Evolutionary conservation across 345 rosid species (phyloP).

Genomic region (Murraya koenigii): DNA sequence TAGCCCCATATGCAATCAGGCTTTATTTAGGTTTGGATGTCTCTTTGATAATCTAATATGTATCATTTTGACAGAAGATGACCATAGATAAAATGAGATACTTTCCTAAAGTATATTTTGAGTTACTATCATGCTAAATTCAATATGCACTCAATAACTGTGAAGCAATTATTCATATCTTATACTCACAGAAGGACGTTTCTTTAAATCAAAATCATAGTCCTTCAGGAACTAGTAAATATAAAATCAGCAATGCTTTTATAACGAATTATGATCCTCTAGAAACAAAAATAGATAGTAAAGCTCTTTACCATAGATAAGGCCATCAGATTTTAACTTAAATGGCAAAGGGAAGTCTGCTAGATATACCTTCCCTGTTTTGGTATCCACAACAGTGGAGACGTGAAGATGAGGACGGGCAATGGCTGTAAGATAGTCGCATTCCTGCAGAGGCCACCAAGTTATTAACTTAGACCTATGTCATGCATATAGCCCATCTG

Average conservation of each 20-base stretch:
- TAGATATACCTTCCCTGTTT: slow-evolving; percentile 79
- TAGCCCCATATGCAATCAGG: background rate
- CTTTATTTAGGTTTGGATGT: background rate
- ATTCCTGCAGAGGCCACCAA: slow-evolving; percentile 57
- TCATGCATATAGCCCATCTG: background rate
- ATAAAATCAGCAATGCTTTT: background rate
- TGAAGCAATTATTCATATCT: background rate
- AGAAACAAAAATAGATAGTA: background rate
- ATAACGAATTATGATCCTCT: background rate
- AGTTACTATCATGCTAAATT: background rate
- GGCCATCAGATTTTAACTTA: slow-evolving; percentile 4
- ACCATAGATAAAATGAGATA: background rate
- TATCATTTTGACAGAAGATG: background rate
- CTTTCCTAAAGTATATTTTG: background rate
- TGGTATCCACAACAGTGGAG: slow-evolving; percentile 88
- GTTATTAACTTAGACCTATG: background rate
- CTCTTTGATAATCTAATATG: background rate
- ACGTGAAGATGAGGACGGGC: slow-evolving; percentile 76
- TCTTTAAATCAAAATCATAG: background rate
- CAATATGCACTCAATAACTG: background rate
- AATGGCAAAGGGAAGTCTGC: slow-evolving; percentile 3
- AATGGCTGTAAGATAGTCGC: slow-evolving; percentile 81
- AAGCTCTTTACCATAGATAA: background rate
- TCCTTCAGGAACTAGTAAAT: background rate
- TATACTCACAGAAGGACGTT: background rate